phyloP scores from a whole-genome alignment of 2,329 filamentous ascomycete species.

The Colletotrichum sp. region DNA sequence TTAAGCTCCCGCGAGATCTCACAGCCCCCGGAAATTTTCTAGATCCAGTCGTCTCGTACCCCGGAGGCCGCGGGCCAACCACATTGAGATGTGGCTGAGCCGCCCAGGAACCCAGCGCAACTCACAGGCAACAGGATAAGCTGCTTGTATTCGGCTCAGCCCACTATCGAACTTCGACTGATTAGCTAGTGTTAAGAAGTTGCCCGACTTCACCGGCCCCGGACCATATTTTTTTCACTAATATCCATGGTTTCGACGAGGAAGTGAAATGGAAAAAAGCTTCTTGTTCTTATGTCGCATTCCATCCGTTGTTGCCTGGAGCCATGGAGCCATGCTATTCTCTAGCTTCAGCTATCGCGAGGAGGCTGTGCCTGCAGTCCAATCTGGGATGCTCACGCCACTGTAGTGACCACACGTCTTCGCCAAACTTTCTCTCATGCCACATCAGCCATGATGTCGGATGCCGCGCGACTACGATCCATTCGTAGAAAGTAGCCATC shows the following conservation, averaged over 20 bases:
- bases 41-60: background rate
- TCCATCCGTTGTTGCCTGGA: background rate
- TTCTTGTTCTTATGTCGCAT: background rate
- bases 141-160: background rate
- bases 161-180: fast-evolving
- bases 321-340: background rate
- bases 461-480: background rate
- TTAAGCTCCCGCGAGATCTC: background rate
- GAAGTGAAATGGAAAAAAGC: too few species aligned
- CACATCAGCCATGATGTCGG: background rate
- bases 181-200: fast-evolving
- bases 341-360: background rate
- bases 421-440: background rate
- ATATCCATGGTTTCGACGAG: too few species aligned
- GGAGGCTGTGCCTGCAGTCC: background rate
- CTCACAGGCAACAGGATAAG: background rate
- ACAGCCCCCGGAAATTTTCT: background rate
- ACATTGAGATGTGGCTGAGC: background rate
- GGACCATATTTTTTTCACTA: too few species aligned
- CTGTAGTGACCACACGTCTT: background rate
- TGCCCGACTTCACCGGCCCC: background rate
- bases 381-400: background rate
- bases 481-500: fast-evolving
- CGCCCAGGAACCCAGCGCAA: background rate
- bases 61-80: background rate